phyloP scores from a whole-genome alignment of 2,329 filamentous ascomycete genomes.

The Alternaria atra region DNA sequence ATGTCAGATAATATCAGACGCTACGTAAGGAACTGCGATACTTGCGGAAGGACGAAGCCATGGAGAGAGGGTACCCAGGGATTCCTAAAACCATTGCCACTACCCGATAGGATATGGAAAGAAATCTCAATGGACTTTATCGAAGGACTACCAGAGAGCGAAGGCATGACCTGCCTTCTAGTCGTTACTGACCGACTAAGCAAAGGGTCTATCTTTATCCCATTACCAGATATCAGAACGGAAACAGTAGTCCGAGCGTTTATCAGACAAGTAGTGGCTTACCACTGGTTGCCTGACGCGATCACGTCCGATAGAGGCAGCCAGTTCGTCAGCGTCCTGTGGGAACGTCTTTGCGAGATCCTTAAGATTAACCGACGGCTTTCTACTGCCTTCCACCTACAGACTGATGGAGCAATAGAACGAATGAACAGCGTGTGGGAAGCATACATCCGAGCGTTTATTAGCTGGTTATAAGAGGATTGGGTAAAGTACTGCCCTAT shows the following conservation, averaged over 20 bases:
- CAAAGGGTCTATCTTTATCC: background rate
- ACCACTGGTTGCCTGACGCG: background rate
- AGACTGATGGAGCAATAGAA: slow-evolving; percentile 7
- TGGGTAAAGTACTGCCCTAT: background rate
- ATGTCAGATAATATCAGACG: background rate
- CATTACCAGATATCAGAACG: background rate
- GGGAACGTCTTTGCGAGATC: background rate
- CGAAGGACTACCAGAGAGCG: background rate
- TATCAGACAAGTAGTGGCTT: background rate
- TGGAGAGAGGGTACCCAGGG: background rate
- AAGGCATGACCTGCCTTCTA: background rate
- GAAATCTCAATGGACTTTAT: slow-evolving; percentile 10
- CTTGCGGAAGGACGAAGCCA: background rate
- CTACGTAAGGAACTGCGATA: background rate
- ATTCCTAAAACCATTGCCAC: slow-evolving; percentile 8
- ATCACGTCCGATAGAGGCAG: background rate
- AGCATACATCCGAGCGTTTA: background rate
- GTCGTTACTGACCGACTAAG: background rate
- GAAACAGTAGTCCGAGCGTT: background rate
- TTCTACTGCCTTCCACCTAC: slow-evolving; percentile 4
- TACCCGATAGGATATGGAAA: background rate
- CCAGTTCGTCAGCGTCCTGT: background rate
- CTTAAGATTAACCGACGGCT: background rate
- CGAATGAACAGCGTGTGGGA: background rate
- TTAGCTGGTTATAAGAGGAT: background rate